Evolutionary conservation across 139 green algal species (phyloP), one percentile per base, ranked within the genome.

Genomic region (Chlorella vulgaris): DNA sequence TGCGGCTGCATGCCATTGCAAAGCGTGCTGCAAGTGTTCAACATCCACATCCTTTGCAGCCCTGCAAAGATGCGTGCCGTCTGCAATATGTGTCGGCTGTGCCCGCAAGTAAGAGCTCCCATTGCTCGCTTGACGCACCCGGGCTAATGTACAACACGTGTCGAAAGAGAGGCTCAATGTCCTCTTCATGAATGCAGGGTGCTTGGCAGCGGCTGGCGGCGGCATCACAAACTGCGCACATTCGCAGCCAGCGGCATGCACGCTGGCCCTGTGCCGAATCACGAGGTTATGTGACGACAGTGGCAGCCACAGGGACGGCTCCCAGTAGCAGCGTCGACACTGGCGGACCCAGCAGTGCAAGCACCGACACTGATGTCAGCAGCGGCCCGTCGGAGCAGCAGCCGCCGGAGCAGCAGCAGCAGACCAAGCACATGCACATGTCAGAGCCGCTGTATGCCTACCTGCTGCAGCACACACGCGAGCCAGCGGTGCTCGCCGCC

Each of bases 401-500:
- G 7, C 2, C 5, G 29, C 61, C 61, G 29, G 7, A 51, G 65
- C 65, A 22, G 35, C 67, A 74, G 67, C 47, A 61, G 18, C n/a
- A 33, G 13, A 61, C 43, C 70, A 78, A 78, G 70, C 8, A 47
- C 19, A 79, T 69, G 73, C 47, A 79, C 73, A 91, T 95, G 87
- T 84, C 55, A 4, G 73, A 83, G 0, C 35, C 76, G 51, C 79
- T 93, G 66, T 94, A 94, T 76, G 40, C 38, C 2, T 97, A 96
- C 76, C 84, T 97, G 53, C 81, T 95, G 29, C 36, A 69, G 3
- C 91, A 94, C 80, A 97, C 90, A 0, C 74, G 89, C 3, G 93
- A 97, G 77, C 84, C 83, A 3, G 39, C 83, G 75, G 51, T 80
- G 62, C 74, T 79, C 36, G 69, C 73, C 0, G 28, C 61, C 5